Evolutionary conservation across 495 filamentous ascomycete species (phyloP), one percentile per base, ranked within the genome.

Genomic region (Penicillium argentinense): DNA sequence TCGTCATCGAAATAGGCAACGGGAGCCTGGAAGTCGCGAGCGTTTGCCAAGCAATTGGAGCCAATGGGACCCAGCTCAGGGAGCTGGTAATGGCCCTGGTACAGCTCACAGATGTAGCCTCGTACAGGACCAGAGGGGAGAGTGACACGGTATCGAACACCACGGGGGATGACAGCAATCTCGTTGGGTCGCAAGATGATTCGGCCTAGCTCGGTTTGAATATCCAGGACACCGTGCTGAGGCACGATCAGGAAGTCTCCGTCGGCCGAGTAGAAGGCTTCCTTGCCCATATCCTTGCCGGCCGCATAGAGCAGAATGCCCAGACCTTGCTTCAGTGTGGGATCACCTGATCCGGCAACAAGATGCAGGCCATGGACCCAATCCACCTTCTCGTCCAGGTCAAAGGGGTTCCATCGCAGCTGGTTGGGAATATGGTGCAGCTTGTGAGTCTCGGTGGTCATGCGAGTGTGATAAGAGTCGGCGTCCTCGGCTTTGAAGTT

Each of bases 11-110:
- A 96, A 37, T 70, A 62, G 11, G 91, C 91, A 7, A 89, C 72
- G 7, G 91, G 91, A 3, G 82, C 82, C 67, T 95, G 88, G 70
- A 96, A 96, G 62, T 96, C 91, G 11, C 91, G 82, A 1, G 83
- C 78, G 57, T 96, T 96, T 51, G 91, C 91, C 3, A 96, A 82
- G 30, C 90, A 78, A 59, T 91, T 91, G 36, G 83, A 87, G 5
- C 91, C 91, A 54, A 96, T 95, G 26, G 91, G 90, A 2, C 91
- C 91, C 3, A 96, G 75, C 56, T 95, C 90, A 1, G 91, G 91
- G 5, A 96, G 85, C 40, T 80, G 63, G 64, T 88, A 96, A 68
- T 93, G 89, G 17, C 84, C 85, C 51, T 89, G 82, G 68, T 92
- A 95, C 3, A 95, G 74, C 67, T 96, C 91, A 28, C 92, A 79